Evolutionary conservation across 2,329 filamentous ascomycete genomes (phyloP), one percentile per base, ranked within the genome.

Genomic region (Botrytis deweyae): DNA sequence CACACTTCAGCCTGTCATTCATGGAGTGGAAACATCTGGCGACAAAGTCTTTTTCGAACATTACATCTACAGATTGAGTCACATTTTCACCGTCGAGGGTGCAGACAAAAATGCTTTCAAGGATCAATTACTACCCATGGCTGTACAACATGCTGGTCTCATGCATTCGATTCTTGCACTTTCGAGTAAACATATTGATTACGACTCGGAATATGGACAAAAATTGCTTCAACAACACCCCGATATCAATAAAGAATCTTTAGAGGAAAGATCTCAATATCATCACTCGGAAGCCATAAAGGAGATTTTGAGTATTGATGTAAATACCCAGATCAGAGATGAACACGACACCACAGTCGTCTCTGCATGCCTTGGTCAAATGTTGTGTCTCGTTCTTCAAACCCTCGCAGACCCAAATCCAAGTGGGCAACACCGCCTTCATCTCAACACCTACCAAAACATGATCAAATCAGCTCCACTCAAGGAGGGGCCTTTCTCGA

Each of bases 111-210:
- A 97, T 78, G 93, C 93, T 1, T 97, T 97, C 84, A 93, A 93
- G 80, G 92, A 94, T 76, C 91, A 96, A 77, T 85, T 97, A 52
- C 86, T 97, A 4, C 93, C 93, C 1, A 92, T 97, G 84, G 94
- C 94, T 4, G 90, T 93, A 61, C 87, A 91, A 75, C 91, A 97
- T 80, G 87, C 90, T 75, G 93, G 93, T 20, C 85, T 97, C 70
- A 97, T 97, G 94, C 94, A 97, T 81, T 96, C 94, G 18, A 89
- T 97, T 68, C 87, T 97, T 71, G 94, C 93, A 63, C 86, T 97
- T 14, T 93, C 94, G 55, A 93, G 93, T 78, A 94, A 91, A 75
- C 94, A 97, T 78, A 87, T 91, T 72, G 88, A 91, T 81, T 87
- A 86, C 75, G 85, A 87, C 7, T 87, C 88, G 0, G 85, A 88